These are phyloP conservation scores for Chlamydomonas sphaeroides DNA, from an alignment of 139 green algal genomes.

Conservation along the genomic window DNA sequence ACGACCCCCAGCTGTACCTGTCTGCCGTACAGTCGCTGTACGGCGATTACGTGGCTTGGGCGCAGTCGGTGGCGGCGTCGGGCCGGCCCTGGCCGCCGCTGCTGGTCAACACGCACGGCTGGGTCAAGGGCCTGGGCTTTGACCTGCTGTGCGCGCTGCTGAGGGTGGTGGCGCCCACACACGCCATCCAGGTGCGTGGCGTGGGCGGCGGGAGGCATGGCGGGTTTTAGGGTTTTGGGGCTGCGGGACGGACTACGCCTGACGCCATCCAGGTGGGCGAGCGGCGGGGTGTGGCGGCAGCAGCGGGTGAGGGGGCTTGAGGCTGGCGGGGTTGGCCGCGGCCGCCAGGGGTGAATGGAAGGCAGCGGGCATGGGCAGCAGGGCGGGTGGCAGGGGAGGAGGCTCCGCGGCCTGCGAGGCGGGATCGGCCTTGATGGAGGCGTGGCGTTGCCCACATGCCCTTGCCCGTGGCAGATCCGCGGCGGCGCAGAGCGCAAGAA, in stretches of 20 bases:
- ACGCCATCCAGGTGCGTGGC: slow-evolving; percentile 30
- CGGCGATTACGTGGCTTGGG: slow-evolving; percentile 31
- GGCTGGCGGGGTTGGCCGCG: background rate
- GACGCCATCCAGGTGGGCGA: background rate
- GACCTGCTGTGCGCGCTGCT: slow-evolving; percentile 76
- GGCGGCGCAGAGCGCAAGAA: slow-evolving; percentile 62
- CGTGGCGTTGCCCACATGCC: no score
- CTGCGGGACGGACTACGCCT: no score
- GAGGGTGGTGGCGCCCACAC: slow-evolving; percentile 47
- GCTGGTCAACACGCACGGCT: slow-evolving; percentile 89
- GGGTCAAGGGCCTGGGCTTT: slow-evolving; percentile 84
- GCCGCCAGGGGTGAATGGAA: no score
- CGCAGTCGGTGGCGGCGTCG: background rate
- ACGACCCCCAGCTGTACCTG: slow-evolving; percentile 75
- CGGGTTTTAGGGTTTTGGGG: no score
- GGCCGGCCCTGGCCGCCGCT: slow-evolving; percentile 59
- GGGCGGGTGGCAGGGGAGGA: no score
- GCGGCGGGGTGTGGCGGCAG: background rate
- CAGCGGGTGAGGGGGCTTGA: no score
- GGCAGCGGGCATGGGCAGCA: no score
- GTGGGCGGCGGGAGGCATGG: no score
- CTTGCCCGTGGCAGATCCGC: no score
- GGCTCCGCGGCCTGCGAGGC: no score
- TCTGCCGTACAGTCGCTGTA: slow-evolving; percentile 61
- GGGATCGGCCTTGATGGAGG: no score